Base-by-base conservation (phyloP, 1,284 basidiomycete species). In the Xerocomus nothofagi region DNA sequence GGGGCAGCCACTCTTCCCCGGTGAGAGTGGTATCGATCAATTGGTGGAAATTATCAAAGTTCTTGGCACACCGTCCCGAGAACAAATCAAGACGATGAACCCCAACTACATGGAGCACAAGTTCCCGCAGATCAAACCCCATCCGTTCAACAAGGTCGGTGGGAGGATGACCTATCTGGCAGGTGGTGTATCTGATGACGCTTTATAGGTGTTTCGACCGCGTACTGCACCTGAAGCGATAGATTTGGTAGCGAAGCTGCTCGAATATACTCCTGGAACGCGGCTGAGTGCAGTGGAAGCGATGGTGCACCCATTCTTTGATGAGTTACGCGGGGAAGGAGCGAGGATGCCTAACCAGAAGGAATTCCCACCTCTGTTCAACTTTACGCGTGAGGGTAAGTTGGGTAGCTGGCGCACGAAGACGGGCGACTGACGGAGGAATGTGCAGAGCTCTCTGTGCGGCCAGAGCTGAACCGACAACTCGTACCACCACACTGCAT, bases 31-130 rank as follows among this genome's bases (percentile, higher is more conserved):
- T n/a, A 99, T 99, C 66, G 96, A 99, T 74, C 96, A 99, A 76
- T 73, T 99, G 62, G 96, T 99, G 43, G 96, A 99, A 76, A 99
- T 99, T 66, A 99, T 99, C 87, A 99, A 99, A 75, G 94, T 99
- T 37, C 84, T 99, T 54, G 96, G 96, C 18, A 99, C 97, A 20
- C 96, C 96, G 1, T 96, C 96, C 51, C 80, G 96, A 61, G 97
- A 99, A 70, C 97, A 99, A 74, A 99, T 99, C 83, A 98, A 98
- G 87, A 98, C 97, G 60, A 99, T 99, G 96, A 99, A 99, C 74
- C 96, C 97, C 44, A 96, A 96, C 76, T 99, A 99, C 76, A 99
- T 99, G 97, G 97, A 99, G 72, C 96, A 99, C 84, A 98, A 98
- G 73, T 99, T 99, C 80, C 96, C 96, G 8, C 96, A 99, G 74